Evolutionary conservation across 345 rosid genomes (phyloP).

Genomic region (Syzygium aqueum): DNA sequence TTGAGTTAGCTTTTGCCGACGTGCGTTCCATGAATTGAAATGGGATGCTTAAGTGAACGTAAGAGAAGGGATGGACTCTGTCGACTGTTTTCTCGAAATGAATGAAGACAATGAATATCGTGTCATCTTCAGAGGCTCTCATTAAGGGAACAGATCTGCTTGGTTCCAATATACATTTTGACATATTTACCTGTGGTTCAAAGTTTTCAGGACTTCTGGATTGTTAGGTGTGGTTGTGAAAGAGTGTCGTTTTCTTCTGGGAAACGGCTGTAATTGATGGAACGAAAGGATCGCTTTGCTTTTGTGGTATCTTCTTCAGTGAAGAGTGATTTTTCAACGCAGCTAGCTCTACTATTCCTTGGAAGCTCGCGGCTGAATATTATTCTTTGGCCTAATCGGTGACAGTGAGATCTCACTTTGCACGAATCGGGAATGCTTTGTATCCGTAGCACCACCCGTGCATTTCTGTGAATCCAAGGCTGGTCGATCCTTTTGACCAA

Average conservation of each 20-base stretch:
- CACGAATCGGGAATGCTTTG: background rate
- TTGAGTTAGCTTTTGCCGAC: background rate
- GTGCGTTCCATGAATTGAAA: background rate
- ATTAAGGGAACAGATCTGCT: background rate
- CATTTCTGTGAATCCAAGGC: background rate
- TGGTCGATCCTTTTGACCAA: background rate
- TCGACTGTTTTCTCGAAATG: background rate
- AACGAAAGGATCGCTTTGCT: constrained; percentile 1
- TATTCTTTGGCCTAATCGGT: background rate
- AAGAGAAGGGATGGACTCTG: background rate
- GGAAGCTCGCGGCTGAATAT: background rate
- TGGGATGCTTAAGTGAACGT: background rate
- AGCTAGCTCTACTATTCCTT: background rate
- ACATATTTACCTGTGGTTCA: background rate
- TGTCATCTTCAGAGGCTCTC: background rate
- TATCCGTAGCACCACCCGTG: background rate
- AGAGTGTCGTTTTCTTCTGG: background rate
- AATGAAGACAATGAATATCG: background rate
- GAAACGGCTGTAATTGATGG: background rate
- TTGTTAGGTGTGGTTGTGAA: background rate
- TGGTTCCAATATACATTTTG: background rate
- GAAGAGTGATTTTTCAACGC: background rate
- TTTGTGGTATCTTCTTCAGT: constrained; percentile 25
- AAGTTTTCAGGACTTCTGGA: background rate
- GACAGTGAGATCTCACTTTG: background rate